Percentiles rank a stretch among this genome's conserved stretches.
Conservation (phyloP, 106 monocot species). For the Gastrodia elata region DNA sequence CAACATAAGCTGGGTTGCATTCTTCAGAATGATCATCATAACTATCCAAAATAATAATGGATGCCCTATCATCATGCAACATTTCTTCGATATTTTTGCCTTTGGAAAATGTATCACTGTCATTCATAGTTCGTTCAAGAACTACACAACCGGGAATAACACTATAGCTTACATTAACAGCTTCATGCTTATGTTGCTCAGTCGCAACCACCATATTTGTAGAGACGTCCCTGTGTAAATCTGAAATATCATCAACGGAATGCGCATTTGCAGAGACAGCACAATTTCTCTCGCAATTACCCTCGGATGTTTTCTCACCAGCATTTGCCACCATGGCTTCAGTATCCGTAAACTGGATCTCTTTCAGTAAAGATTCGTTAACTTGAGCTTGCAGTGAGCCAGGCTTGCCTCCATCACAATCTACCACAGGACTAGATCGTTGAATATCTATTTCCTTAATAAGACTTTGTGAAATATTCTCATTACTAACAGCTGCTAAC, state of each 20-base stretch:
- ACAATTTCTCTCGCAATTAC: neutral
- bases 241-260: neutral
- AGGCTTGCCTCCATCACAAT: slow-evolving; percentile 12
- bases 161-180: neutral
- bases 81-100: slow-evolving; percentile 9
- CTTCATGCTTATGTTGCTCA: slow-evolving; percentile 11
- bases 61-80: slow-evolving; percentile 10
- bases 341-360: slow-evolving; percentile 4
- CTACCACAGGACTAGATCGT: slow-evolving; percentile 9
- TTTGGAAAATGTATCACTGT: neutral
- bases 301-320: slow-evolving; percentile 9
- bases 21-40: slow-evolving; percentile 8
- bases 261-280: neutral
- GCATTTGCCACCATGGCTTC: neutral
- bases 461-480: neutral
- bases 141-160: neutral
- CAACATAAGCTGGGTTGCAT: slow-evolving; percentile 6
- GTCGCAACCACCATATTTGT: neutral
- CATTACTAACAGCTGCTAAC: neutral
- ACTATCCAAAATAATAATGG: neutral
- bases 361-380: neutral
- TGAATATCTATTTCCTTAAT: slow-evolving; percentile 4
- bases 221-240: neutral
- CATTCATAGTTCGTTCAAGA: neutral
- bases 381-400: neutral